Evolutionary conservation across 208 protist genomes (phyloP), one percentile per base, ranked within the genome.

Genomic region (Novymonas esmeraldas): DNA sequence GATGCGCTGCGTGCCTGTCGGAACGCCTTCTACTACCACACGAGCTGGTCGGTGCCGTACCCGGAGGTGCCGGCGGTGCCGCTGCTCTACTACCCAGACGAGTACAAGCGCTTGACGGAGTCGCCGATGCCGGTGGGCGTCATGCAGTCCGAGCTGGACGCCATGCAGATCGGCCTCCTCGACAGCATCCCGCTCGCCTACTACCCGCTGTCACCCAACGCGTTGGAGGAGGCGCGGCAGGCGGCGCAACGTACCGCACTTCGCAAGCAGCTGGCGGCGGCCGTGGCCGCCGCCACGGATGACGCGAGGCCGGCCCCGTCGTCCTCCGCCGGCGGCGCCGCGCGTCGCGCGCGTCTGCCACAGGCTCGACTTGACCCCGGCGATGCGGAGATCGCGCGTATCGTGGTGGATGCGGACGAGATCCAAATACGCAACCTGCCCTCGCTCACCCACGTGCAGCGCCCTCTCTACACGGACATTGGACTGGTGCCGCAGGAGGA

Each of bases 381-480:
- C 29, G 90, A 95, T 56, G 78, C 79, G 3, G 82, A 80, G 55
- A 79, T 95, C 45, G 76, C 87, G 2, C 78, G 84, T 48, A 92
- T 85, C 16, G 82, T 93, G 44, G 74, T 95, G 26, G 87, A 95
- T 52, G 46, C 76, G 11, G 76, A 77, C 42, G 70, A 92, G 34
- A 74, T 76, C 70, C 59, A 78, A 72, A 60, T 79, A 70, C 58
- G 85, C 79, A 75, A 90, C 72, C 39, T 87, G 55, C 87, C 84
- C 2, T 92, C 87, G 41, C 70, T 93, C 2, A 87, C 87, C 16
- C 79, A 89, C 29, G 70, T 95, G 55, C 86, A 95, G 72, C 76
- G 83, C 16, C 90, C 90, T 2, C 72, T 93, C 13, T 95, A 95
- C 73, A 93, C 90, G 16, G 90, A 95, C 42, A 95, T 95, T 73